A percentile compares a stretch with the other conserved stretches of the same genome.
phyloP scores from a whole-genome alignment of 495 filamentous ascomycete genomes.

The Talaromyces borbonicus region DNA sequence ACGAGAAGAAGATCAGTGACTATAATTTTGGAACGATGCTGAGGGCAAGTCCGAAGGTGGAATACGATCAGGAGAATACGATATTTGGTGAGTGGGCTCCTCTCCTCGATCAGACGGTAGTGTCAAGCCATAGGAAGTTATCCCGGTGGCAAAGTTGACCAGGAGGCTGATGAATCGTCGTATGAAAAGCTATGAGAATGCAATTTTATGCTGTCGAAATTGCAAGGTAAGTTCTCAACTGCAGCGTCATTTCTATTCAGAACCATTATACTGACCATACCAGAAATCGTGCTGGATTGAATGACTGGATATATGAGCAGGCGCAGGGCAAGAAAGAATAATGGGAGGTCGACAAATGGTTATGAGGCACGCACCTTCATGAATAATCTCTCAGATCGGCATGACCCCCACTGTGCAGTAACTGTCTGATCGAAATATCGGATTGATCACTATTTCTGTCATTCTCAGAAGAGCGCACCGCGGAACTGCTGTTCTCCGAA shows the following conservation, averaged over 20 bases:
- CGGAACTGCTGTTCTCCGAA: too few species aligned
- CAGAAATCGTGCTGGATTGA: conserved; percentile 78
- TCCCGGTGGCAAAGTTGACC: too few species aligned
- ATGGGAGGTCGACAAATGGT: too few species aligned
- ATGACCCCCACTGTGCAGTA: too few species aligned
- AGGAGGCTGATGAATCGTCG: conserved; percentile 1
- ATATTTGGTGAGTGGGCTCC: conserved; percentile 63
- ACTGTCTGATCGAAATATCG: too few species aligned
- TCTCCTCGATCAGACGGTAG: not conserved
- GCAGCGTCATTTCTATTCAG: not conserved
- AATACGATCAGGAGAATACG: conserved; percentile 82
- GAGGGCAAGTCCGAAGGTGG: conserved; percentile 61
- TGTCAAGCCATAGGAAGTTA: too few species aligned
- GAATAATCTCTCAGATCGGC: too few species aligned
- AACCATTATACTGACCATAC: not conserved
- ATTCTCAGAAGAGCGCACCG: too few species aligned
- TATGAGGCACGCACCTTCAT: too few species aligned
- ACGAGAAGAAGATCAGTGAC: conserved; percentile 86
- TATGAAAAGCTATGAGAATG: conserved; percentile 54
- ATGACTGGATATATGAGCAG: conserved; percentile 93
- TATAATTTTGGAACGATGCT: conserved; percentile 97
- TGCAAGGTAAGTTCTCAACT: conserved; percentile 48
- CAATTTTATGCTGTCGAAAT: conserved; percentile 99
- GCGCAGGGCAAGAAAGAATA: conserved; percentile 28
- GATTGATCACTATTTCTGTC: too few species aligned